Evolutionary conservation across 257 asterid genomes (phyloP), one percentile per base, ranked within the genome.

Genomic region (Solanum stenotomum): DNA sequence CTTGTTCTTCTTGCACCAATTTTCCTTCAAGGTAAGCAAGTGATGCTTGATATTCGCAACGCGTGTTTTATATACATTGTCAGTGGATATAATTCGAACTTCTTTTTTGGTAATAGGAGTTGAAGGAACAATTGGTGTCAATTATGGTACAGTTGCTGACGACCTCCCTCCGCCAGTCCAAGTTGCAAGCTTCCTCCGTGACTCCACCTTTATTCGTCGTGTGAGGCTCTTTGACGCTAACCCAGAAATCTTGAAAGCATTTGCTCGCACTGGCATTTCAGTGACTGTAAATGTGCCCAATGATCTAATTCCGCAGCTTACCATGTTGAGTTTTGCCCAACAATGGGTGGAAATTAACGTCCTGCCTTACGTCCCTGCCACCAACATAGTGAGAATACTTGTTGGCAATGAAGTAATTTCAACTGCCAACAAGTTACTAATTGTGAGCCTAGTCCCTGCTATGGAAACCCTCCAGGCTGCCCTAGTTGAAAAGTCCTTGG

Each of bases 331-430:
- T 40, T 88, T 88, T 25, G 94, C 98, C 56, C 93, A 86, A 75
- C 88, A 93, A 83, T 94, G 98, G 98, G 77, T 93, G 84, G 71
- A 88, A 89, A 67, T 76, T 85, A 88, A 87, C 89, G 88, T 95
- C 29, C 67, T 89, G n/a, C 95, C 96, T 31, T 90, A 92, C 33
- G 74, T 81, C 9, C 92, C 89, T 0, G 89, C 93, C 1, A 92
- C 98, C 12, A 93, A 92, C 70, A 90, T 95, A 5, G 91, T 87
- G n/a, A 89, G 98, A 15, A 91, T 95, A 87, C 93, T 94, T 2
- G 93, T 94, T 2, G 98, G 96, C 9, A 95, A 95, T 8, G 98
- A 95, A 87, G 93, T 94, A 0, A 87, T 93, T 37, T 89, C 98
- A 42, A 93, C 94, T 6, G 92, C 89, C 25, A 92, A 93, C 90